Evolutionary conservation across 192 early-diverging fungal species (phyloP).

Genomic region (Podila clonocystis): DNA sequence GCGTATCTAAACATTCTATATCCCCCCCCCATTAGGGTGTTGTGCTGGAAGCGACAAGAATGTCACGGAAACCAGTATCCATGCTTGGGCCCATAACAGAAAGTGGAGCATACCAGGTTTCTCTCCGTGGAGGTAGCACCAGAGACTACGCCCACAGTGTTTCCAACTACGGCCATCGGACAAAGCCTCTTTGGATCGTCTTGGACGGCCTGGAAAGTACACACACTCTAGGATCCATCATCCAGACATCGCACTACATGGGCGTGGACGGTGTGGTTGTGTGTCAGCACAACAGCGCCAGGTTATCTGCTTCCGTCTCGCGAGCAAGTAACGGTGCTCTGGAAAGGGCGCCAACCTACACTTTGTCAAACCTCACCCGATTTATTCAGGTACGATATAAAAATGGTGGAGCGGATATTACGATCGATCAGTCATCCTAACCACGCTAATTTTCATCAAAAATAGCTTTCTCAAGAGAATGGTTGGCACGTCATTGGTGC

Average conservation of each 20-base stretch:
- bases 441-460: background rate
- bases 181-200: background rate
- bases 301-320: background rate
- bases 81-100: background rate
- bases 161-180: background rate
- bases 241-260: background rate
- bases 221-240: background rate
- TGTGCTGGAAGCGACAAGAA: slow-evolving; percentile 1
- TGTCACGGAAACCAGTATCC: background rate
- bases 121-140: background rate
- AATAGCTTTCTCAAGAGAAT: background rate
- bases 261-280: background rate
- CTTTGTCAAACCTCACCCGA: background rate
- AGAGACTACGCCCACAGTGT: background rate
- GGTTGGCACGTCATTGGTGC: background rate
- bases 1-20: too few species aligned
- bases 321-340: background rate
- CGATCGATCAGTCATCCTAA: background rate
- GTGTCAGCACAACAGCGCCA: background rate
- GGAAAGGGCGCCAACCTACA: background rate
- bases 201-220: background rate
- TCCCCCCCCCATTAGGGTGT: too few species aligned
- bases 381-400: background rate
- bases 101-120: background rate
- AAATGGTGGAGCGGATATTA: too few species aligned